A percentile compares a stretch with the other conserved stretches of the same genome.
phyloP scores from a whole-genome alignment of 202 grass and related monocot species.

The Saccharum hybrid region DNA sequence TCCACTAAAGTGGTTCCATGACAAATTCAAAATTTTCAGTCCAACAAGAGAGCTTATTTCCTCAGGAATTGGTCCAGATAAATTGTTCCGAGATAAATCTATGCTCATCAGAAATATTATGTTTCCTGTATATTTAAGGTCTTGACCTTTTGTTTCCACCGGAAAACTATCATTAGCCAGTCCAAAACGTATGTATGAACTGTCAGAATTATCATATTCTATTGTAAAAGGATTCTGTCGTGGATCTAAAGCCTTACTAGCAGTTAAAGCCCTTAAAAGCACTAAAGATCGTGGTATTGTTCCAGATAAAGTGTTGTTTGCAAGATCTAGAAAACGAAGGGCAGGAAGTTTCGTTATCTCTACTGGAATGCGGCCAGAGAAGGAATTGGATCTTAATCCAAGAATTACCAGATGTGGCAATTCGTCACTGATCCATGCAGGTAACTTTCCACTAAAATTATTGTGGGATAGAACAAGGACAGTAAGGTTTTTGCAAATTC shows the following conservation, averaged over 20 bases:
- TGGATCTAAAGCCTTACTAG: background rate
- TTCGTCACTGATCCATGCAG: slow-evolving; percentile 31
- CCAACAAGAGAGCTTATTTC: slow-evolving; percentile 11
- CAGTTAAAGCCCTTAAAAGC: background rate
- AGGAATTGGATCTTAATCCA: slow-evolving; percentile 30
- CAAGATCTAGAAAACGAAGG: background rate
- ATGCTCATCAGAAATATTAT: background rate
- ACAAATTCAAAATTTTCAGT: slow-evolving; percentile 49
- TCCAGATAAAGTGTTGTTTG: slow-evolving; percentile 22
- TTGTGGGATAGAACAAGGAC: slow-evolving; percentile 29
- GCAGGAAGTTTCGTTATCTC: slow-evolving; percentile 24
- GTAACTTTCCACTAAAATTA: slow-evolving; percentile 29
- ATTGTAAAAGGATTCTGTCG: background rate
- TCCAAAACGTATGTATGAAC: too few relatives aligned
- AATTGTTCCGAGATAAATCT: slow-evolving; percentile 46
- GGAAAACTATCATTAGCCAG: background rate
- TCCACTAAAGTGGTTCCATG: slow-evolving; percentile 40
- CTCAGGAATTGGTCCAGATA: slow-evolving; percentile 34
- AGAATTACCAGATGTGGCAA: slow-evolving; percentile 1
- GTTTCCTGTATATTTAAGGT: background rate
- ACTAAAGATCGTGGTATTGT: slow-evolving; percentile 26
- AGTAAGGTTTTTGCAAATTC: background rate
- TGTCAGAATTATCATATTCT: too few relatives aligned
- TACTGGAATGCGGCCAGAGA: slow-evolving; percentile 31
- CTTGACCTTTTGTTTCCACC: slow-evolving; percentile 37